Evolutionary conservation across 495 filamentous ascomycete species (phyloP).

Genomic region (Corynascus novoguineensis): DNA sequence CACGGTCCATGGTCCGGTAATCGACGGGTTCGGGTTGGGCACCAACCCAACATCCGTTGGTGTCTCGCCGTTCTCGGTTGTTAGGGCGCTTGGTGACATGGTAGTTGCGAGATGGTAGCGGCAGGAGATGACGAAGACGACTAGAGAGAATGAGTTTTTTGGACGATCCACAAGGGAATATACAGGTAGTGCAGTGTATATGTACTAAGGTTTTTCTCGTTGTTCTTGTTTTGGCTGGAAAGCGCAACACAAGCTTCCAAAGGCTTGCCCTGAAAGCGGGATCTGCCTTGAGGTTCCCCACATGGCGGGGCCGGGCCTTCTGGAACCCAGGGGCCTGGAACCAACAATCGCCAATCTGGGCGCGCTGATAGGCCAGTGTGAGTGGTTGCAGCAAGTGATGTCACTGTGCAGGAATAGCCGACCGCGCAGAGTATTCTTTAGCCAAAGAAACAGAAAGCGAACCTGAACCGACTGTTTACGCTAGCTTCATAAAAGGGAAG

Average conservation of each 20-base stretch:
- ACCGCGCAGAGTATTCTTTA: neutral
- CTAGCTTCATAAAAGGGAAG: no score
- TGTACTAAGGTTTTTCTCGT: no score
- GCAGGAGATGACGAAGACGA: neutral
- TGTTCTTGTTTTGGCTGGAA: neutral
- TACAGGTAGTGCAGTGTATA: no score
- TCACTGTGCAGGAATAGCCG: neutral
- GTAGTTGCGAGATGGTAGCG: neutral
- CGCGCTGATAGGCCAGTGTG: neutral
- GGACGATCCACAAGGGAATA: no score
- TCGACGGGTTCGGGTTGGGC: conserved; percentile 31
- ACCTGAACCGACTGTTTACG: no score
- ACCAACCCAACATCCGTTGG: conserved; percentile 26
- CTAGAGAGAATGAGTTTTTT: no score
- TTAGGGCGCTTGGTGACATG: conserved; percentile 12
- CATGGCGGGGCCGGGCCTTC: neutral
- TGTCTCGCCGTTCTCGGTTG: neutral
- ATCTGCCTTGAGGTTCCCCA: neutral
- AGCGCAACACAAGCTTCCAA: neutral
- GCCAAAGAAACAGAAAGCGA: neutral
- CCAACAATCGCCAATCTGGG: neutral
- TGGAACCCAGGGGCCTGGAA: neutral
- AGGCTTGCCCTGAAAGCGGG: neutral
- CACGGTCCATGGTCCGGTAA: conserved; percentile 43
- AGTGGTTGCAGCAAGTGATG: conserved; percentile 6